Base-by-base conservation (phyloP, 768 basidiomycete species). In the Panellus pusillus region DNA sequence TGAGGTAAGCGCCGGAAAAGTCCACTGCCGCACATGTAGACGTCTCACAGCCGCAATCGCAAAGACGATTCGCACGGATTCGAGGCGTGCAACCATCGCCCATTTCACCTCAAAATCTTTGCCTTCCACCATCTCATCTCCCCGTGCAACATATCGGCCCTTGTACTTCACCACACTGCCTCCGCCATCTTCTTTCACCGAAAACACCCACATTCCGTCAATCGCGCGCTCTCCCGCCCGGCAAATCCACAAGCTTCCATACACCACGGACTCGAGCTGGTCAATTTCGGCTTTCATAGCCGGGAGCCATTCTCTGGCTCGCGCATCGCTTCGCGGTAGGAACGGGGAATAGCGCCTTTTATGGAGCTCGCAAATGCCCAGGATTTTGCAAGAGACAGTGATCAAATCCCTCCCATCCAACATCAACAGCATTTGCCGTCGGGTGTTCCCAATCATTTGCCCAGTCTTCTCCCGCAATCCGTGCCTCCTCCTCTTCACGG, bases 131-230 rank as follows among this genome's bases (percentile, higher is more conserved):
- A 46, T 54, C 29, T 42, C 20, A 15, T 52, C 47, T 20, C 78
- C 71, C 39, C 70, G 61, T 1, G 73, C 72, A 0, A 78, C 74
- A 5, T 79, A 63, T 2, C 72, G 49, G 4, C 70, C 76, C 57
- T 77, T 77, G 66, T 72, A 68, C 3, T 64, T 52, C 0, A 57
- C 35, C n/a, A 76, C 60, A 0, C 60, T 43, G 9, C 75, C 74
- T 0, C 57, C 48, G 0, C 65, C 54, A 44, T 75, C 71, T 18
- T 54, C 41, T 58, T 81, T 81, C 6, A 63, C 39, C 11, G 54
- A 58, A 53, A 67, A 78, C 4, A 79, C 74, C 73, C 73, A 77
- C 12, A 54, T 54, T 0, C 24, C 24, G 24, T 24, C 24, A 24
- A 24, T 24, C 24, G 24, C 24, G 24, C 6, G 24, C 6, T 24